Evolutionary conservation across 176 grass and related monocot species (phyloP), one percentile per base, ranked within the genome.

Genomic region (sorghum (Sorghum bicolor)): DNA sequence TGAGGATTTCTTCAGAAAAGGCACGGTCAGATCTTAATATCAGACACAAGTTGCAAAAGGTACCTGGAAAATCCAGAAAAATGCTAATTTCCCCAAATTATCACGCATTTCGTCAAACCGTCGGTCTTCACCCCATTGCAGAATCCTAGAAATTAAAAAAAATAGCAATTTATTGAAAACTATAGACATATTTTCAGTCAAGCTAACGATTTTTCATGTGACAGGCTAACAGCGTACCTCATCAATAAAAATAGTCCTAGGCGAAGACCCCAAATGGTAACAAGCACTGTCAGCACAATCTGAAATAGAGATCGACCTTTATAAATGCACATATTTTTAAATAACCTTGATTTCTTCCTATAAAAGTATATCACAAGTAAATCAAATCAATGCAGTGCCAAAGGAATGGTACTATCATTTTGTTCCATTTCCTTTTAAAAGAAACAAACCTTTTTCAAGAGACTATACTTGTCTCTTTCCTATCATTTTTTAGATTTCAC

Each of bases 51-150:
- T 67, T 79, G 47, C 45, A 68, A 86, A 72, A 67, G 1, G 38
- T 72, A 98, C 96, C 93, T 98, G 96, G 57, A 94, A 92, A 82
- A 70, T 77, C 96, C 96, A 98, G 64, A 98, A 98, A 80, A 86
- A 70, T 74, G 93, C 91, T 79, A 98, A 85, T 77, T 85, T 98
- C 8, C 73, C 93, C 74, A 95, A 88, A 87, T 89, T 92, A 52
- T 81, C 58, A 53, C 96, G 93, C 89, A 98, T 98, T 38, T 95
- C 68, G 81, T 98, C 96, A 78, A 98, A 95, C 47, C 96, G 67
- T 17, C 72, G 83, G 37, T 98, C 93, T 79, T 98, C 96, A 4
- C 96, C 96, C 96, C 96, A 98, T 37, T 95, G 82, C 48, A 98
- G 13, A 77, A 98, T 98, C 85, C 96, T 98, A 80, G 3, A 86